Conservation (phyloP, 164 flowering plant species). For the Magnolia changhungtana region DNA sequence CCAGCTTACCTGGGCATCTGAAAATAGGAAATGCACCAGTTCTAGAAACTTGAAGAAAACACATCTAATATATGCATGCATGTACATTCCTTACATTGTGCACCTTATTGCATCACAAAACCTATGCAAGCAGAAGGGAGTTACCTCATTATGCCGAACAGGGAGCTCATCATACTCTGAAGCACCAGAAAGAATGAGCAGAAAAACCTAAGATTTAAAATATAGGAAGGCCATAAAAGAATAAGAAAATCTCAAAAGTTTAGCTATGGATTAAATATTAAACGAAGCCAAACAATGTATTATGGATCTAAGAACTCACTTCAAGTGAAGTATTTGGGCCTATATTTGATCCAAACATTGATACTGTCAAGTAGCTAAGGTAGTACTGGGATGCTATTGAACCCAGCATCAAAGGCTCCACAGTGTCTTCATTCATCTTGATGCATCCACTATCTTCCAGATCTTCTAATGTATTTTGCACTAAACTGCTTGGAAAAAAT, state of each 20-base stretch:
- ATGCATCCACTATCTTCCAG: conserved; percentile 96
- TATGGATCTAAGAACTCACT: conserved; percentile 36
- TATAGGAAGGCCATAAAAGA: neutral
- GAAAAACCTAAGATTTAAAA: conserved; percentile 48
- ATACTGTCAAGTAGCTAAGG: conserved; percentile 85
- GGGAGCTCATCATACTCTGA: conserved; percentile 97
- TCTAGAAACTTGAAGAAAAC: no score
- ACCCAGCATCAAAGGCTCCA: conserved; percentile 83
- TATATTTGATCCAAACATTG: conserved; percentile 95
- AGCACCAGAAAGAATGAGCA: conserved; percentile 85
- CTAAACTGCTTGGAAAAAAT: conserved; percentile 52
- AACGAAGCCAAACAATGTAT: neutral
- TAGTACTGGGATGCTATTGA: conserved; percentile 95
- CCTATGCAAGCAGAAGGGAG: neutral
- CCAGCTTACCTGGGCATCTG: no score
- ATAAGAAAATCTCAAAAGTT: neutral
- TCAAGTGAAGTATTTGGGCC: conserved; percentile 87
- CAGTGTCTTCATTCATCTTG: conserved; percentile 68
- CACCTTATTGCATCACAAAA: neutral
- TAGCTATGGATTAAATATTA: neutral
- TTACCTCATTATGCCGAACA: conserved; percentile 98
- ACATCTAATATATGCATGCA: no score
- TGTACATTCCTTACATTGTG: no score
- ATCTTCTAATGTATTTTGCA: conserved; percentile 86
- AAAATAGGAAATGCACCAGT: no score